These are phyloP conservation scores for Botrytis elliptica DNA, from an alignment of 2,329 filamentous ascomycete genomes.

Conservation along the genomic window DNA sequence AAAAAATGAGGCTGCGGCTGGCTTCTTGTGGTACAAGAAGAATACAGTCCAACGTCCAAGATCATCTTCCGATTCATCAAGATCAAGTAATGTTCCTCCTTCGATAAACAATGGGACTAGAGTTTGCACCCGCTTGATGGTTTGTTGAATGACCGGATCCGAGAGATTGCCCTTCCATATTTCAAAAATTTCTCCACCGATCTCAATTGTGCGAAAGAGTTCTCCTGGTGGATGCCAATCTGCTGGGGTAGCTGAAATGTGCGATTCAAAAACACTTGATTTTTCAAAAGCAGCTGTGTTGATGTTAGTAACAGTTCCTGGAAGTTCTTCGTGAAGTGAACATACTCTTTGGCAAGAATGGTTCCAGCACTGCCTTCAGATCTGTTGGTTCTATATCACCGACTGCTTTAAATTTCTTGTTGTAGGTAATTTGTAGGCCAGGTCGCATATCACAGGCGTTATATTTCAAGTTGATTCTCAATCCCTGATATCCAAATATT, in stretches of 20 bases:
- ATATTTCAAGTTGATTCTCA: constrained; percentile 71
- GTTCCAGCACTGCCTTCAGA: constrained; percentile 53
- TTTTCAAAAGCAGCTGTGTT: constrained; percentile 64
- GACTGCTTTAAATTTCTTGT: constrained; percentile 67
- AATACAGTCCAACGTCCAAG: constrained; percentile 88
- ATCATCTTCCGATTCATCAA: constrained; percentile 68
- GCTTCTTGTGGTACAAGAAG: constrained; percentile 72
- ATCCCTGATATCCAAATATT: constrained; percentile 84
- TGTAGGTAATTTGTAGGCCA: constrained; percentile 67
- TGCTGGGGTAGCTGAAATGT: constrained; percentile 47
- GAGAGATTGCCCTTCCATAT: constrained; percentile 78
- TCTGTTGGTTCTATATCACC: constrained; percentile 70
- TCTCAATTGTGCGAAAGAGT: constrained; percentile 62
- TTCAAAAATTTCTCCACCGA: constrained; percentile 67
- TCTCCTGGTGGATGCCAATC: constrained; percentile 72
- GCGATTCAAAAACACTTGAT: constrained; percentile 59
- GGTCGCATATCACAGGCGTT: constrained; percentile 74
- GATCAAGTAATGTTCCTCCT: constrained; percentile 73
- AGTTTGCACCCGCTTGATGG: constrained; percentile 80
- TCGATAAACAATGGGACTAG: constrained; percentile 88
- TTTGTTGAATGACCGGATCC: constrained; percentile 65
- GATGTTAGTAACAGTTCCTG: neutral
- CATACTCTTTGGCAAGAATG: constrained; percentile 67
- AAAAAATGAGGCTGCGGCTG: constrained; percentile 36
- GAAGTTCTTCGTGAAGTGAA: constrained; percentile 14